Conservation (phyloP, 2,329 filamentous ascomycete genomes). For the Pseudohalonectria lignicola region DNA sequence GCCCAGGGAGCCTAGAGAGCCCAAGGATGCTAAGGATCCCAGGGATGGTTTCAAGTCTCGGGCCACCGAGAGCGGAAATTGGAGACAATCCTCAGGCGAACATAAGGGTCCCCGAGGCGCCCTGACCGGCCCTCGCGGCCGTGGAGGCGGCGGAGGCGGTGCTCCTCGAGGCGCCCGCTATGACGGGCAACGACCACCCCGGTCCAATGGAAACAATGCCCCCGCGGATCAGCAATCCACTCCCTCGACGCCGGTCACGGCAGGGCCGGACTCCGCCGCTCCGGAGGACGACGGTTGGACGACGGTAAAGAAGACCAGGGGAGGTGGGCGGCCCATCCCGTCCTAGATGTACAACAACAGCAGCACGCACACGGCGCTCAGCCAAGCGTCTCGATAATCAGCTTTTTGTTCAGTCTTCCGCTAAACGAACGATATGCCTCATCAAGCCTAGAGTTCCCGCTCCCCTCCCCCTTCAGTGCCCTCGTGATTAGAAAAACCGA, state of each 20-base stretch:
- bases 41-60: conserved; percentile 37
- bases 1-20: conserved; percentile 26
- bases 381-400: no score
- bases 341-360: conserved; percentile 4
- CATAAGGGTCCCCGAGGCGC: conserved; percentile 34
- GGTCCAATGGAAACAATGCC: conserved; percentile 34
- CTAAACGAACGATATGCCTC: no score
- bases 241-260: conserved; percentile 17
- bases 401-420: no score
- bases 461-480: no score
- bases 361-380: no score
- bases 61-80: conserved; percentile 47
- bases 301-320: conserved; percentile 28
- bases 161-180: conserved; percentile 31
- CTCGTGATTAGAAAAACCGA: no score
- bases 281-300: conserved; percentile 53
- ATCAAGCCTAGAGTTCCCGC: no score
- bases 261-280: conserved; percentile 19
- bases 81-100: conserved; percentile 42
- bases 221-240: conserved; percentile 21
- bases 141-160: conserved; percentile 27
- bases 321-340: conserved; percentile 1
- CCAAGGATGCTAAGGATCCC: conserved; percentile 17
- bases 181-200: conserved; percentile 32
- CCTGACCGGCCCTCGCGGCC: conserved; percentile 29